Evolutionary conservation across 208 protist species (phyloP).

Genomic region (Crithidia sp.): DNA sequence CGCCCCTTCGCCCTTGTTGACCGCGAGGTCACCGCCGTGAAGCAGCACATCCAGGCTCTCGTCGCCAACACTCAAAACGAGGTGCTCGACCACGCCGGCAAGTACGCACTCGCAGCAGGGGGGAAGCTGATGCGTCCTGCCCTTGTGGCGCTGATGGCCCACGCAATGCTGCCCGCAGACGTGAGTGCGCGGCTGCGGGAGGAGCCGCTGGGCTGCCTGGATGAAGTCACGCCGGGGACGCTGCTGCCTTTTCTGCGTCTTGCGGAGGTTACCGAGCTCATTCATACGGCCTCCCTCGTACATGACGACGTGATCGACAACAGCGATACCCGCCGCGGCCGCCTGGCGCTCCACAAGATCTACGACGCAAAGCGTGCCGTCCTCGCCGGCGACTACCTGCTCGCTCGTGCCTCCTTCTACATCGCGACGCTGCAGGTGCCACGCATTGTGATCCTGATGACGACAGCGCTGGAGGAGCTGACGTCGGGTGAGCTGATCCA

Average conservation of each 20-base stretch:
- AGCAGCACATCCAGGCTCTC: constrained; percentile 64
- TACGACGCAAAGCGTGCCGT: constrained; percentile 91
- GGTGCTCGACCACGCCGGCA: constrained; percentile 80
- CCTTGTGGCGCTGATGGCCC: constrained; percentile 76
- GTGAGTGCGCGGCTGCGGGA: constrained; percentile 45
- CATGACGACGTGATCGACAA: constrained; percentile 97
- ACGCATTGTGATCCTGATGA: constrained; percentile 93
- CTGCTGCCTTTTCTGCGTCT: constrained; percentile 82
- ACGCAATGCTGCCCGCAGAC: constrained; percentile 68
- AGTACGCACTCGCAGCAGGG: constrained; percentile 63
- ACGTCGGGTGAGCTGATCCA: constrained; percentile 95
- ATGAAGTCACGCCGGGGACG: constrained; percentile 61
- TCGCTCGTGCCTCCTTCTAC: constrained; percentile 90
- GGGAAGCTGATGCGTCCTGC: constrained; percentile 87
- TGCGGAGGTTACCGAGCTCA: constrained; percentile 95
- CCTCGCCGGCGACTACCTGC: constrained; percentile 94
- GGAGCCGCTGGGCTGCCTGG: constrained; percentile 52
- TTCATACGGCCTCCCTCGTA: constrained; percentile 96
- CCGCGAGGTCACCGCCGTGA: constrained; percentile 69
- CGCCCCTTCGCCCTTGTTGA: constrained; percentile 63
- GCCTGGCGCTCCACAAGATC: constrained; percentile 76
- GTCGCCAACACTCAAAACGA: constrained; percentile 71
- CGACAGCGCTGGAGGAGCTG: constrained; percentile 91
- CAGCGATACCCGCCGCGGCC: constrained; percentile 90
- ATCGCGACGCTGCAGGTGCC: constrained; percentile 85